Evolutionary conservation across 2,329 filamentous ascomycete species (phyloP).

Genomic region (Fusarium irregulare): DNA sequence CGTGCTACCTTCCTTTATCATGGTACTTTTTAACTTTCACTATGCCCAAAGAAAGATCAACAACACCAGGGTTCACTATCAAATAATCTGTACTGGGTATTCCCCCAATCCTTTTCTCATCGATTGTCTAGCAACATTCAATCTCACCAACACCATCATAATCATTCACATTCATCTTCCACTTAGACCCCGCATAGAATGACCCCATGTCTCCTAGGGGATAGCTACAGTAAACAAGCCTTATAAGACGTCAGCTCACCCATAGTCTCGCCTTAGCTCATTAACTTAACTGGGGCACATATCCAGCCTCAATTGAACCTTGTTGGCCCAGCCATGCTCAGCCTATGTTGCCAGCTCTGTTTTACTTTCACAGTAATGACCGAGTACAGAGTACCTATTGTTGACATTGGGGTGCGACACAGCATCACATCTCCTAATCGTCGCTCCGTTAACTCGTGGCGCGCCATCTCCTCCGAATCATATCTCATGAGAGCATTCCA

Average conservation of each 20-base stretch:
- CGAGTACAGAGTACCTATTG: not conserved
- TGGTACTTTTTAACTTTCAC: not conserved
- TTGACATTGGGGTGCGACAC: not conserved
- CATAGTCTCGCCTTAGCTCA: not conserved
- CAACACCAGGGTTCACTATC: not conserved
- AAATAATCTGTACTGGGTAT: not conserved
- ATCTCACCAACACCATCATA: not conserved
- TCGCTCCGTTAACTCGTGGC: not conserved
- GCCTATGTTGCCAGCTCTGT: not conserved
- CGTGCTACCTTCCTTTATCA: slow-evolving; percentile 25
- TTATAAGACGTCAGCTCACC: slow-evolving; percentile 9
- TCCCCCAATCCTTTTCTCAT: not conserved
- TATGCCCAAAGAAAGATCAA: not conserved
- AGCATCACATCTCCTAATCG: not conserved
- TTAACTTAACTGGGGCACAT: not conserved
- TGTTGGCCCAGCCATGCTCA: not conserved
- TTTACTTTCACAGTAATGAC: not conserved
- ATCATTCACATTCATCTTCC: not conserved
- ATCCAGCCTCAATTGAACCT: not conserved
- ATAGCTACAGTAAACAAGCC: not conserved
- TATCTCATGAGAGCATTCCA: not conserved
- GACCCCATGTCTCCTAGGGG: not conserved
- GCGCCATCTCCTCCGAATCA: not conserved
- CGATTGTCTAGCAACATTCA: not conserved
- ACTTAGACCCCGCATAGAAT: slow-evolving; percentile 2